Evolutionary conservation across 257 asterid genomes (phyloP).

Genomic region (Primulina huaijiensis): DNA sequence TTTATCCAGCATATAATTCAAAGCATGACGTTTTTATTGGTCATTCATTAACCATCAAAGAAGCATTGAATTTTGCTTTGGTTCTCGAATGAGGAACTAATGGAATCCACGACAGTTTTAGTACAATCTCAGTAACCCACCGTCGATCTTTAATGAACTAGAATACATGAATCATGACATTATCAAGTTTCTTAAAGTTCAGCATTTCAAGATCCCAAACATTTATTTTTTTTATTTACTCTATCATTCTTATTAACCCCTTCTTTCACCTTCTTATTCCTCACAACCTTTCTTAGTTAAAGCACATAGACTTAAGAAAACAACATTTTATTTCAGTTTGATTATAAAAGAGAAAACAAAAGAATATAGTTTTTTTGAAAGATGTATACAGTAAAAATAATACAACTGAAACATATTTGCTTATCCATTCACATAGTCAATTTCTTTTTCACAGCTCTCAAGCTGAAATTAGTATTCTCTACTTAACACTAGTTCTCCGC

Average conservation of each 20-base stretch:
- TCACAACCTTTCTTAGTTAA: neutral
- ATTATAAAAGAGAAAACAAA: neutral
- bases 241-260: neutral
- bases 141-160: neutral
- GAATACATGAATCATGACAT: neutral
- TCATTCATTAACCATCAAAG: neutral
- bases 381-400: neutral
- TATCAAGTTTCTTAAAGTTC: neutral
- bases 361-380: neutral
- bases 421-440: neutral
- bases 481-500: neutral
- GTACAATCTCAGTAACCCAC: neutral
- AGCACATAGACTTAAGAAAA: neutral
- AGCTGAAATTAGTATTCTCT: too few species aligned
- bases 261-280: neutral
- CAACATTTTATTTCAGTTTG: neutral
- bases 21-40: neutral
- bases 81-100: neutral
- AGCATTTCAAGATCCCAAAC: neutral
- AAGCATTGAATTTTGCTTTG: neutral
- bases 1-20: neutral
- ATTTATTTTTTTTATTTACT: too few species aligned
- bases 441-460: neutral
- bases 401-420: too few species aligned
- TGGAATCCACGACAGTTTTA: neutral